Evolutionary conservation across 2,329 filamentous ascomycete genomes (phyloP), one percentile per base, ranked within the genome.

Genomic region (Drechmeria coniospora): DNA sequence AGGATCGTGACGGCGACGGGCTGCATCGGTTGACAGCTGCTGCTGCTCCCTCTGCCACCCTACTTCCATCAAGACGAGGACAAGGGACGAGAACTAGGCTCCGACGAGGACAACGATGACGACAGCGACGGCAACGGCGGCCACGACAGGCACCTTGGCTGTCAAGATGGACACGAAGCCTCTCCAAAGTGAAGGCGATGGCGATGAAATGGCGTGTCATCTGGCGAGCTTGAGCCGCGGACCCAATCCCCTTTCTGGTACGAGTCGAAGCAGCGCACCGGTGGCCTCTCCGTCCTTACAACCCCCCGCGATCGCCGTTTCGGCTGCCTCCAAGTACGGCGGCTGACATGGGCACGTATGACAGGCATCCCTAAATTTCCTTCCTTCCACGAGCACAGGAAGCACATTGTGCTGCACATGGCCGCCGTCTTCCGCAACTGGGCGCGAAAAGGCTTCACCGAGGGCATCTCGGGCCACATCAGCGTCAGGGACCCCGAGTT

Each of bases 331-430:
- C n/a, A n/a, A n/a, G n/a, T n/a, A n/a, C n/a, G n/a, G n/a, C n/a
- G 5, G 25, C 23, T 23, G 8, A 27, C 23, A 21, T n/a, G n/a
- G n/a, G 14, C 20, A 17, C 22, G 2, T 27, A 12, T 4, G 4
- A 20, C 31, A 54, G 59, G 53, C 21, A 60, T 63, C 27, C 59
- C 59, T 6, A 50, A 42, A 2, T 63, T 62, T 36, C 42, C 47
- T 14, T 49, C 41, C 19, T 55, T 47, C 31, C 43, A 43, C 6
- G 48, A 45, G 22, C 50, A 79, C 32, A 68, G 77, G 13, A 59
- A 61, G 41, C 77, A 76, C 58, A 69, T 72, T 32, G 56, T 76
- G 8, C 55, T 68, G 16, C 74, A 79, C 49, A 77, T 77, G 62
- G 72, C 74, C 4, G 65, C 67, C 17, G 59, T 59, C 56, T 32